These are phyloP conservation scores for Boletellus sp. DNA, from an alignment of 1,284 basidiomycete species.

Conservation along the genomic window DNA sequence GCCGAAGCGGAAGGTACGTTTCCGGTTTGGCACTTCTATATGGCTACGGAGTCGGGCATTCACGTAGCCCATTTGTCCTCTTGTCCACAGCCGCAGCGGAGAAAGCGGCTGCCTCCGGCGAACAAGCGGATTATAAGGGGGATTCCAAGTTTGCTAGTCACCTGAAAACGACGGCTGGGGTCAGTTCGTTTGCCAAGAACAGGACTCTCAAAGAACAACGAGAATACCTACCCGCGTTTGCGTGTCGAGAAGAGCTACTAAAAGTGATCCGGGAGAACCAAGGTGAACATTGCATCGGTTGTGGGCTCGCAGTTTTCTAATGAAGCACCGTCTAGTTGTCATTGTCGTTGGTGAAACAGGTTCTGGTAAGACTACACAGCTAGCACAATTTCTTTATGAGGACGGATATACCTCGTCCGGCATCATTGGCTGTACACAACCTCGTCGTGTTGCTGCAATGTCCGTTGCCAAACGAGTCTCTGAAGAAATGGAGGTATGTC, in stretches of 20 bases:
- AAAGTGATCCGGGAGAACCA: slow-evolving; percentile 92
- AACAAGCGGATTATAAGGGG: slow-evolving; percentile 79
- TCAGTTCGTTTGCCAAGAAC: slow-evolving; percentile 78
- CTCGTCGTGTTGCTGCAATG: slow-evolving; percentile 97
- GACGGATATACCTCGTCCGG: slow-evolving; percentile 91
- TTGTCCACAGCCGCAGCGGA: slow-evolving; percentile 58
- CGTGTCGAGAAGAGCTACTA: slow-evolving; percentile 93
- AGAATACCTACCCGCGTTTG: slow-evolving; percentile 97
- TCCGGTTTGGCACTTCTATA: slow-evolving; percentile 15
- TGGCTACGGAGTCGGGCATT: slow-evolving; percentile 64
- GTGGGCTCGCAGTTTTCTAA: background rate
- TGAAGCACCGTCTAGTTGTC: slow-evolving; percentile 51
- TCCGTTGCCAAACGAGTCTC: slow-evolving; percentile 98
- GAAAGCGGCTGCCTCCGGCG: slow-evolving; percentile 53
- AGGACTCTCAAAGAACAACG: slow-evolving; percentile 92
- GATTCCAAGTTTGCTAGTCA: slow-evolving; percentile 96
- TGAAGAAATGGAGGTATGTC: slow-evolving; percentile 83
- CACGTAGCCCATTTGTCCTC: slow-evolving; percentile 51
- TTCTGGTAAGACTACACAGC: slow-evolving; percentile 92
- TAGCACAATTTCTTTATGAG: slow-evolving; percentile 91
- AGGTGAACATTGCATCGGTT: slow-evolving; percentile 44
- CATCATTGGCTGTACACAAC: slow-evolving; percentile 93
- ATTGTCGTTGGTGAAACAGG: slow-evolving; percentile 96
- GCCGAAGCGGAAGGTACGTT: slow-evolving; percentile 78
- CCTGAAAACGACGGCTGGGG: slow-evolving; percentile 75